Conservation (phyloP, 805 yeast species). For the Vanderwaltozyma polyspora region DNA sequence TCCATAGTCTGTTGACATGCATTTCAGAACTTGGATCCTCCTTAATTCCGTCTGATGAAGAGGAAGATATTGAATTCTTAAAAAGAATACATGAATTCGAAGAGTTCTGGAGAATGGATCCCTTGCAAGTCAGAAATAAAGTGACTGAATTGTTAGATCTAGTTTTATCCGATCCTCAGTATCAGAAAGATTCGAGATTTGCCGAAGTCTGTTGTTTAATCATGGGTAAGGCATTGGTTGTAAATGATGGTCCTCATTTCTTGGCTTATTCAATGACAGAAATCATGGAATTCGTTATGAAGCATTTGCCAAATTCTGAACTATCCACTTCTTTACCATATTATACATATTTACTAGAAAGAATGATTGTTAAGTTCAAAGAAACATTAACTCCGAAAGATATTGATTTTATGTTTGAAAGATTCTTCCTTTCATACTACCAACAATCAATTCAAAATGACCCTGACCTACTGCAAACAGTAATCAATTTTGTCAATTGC, state of each 20-base stretch:
- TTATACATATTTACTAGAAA: conserved; percentile 36
- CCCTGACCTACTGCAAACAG: conserved; percentile 47
- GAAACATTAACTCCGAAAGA: conserved; percentile 23
- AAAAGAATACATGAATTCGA: conserved; percentile 20
- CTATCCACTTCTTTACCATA: conserved; percentile 31
- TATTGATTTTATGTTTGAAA: conserved; percentile 29
- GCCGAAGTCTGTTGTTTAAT: conserved; percentile 56
- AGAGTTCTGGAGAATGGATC: conserved; percentile 41
- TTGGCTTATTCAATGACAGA: conserved; percentile 20
- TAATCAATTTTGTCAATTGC: conserved; percentile 40
- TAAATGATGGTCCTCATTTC: conserved; percentile 24
- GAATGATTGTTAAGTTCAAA: conserved; percentile 32
- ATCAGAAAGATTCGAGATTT: conserved; percentile 35
- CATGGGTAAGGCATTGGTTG: conserved; percentile 28
- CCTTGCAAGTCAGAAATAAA: conserved; percentile 32
- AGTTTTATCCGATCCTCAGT: conserved; percentile 23
- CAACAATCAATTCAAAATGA: conserved; percentile 34
- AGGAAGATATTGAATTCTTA: conserved; percentile 16
- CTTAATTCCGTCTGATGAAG: conserved; percentile 42
- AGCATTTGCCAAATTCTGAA: conserved; percentile 17
- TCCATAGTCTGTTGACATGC: conserved; percentile 48
- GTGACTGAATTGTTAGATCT: conserved; percentile 36
- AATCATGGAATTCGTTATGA: conserved; percentile 18
- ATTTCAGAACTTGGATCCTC: conserved; percentile 65
- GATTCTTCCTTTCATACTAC: conserved; percentile 29